Percentiles rank a stretch among this genome's conserved stretches.
Evolutionary conservation across 2,329 filamentous ascomycete genomes (phyloP).

Genomic region (Thermothelomyces thermophilus): DNA sequence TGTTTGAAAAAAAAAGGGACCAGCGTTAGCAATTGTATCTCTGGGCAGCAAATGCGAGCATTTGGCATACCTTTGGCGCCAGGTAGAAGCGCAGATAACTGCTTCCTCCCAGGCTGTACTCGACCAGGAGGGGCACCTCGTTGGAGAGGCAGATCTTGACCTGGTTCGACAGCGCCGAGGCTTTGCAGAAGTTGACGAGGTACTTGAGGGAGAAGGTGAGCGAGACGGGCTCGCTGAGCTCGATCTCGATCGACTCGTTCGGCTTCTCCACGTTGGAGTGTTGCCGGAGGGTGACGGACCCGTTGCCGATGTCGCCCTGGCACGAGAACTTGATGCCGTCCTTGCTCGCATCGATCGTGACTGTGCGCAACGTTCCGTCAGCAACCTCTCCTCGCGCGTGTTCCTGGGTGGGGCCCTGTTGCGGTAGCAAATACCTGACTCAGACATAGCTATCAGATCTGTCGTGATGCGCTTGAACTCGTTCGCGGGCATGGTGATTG

Average conservation of each 20-base stretch:
- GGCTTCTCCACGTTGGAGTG: conserved; percentile 88
- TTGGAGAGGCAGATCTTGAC: conserved; percentile 94
- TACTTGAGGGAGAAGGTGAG: conserved; percentile 99
- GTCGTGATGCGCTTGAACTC: conserved; percentile 96
- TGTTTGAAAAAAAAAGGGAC: conserved; percentile 18
- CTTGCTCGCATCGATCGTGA: conserved; percentile 92
- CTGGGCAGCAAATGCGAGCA: not conserved
- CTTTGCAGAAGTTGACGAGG: conserved; percentile 99
- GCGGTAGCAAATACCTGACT: conserved; percentile 65
- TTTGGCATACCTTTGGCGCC: conserved; percentile 72
- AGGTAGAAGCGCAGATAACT: conserved; percentile 96
- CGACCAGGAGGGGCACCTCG: conserved; percentile 92
- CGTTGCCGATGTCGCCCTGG: conserved; percentile 91
- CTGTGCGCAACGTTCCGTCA: conserved; percentile 38
- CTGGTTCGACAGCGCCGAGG: conserved; percentile 68
- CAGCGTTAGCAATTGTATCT: conserved; percentile 22
- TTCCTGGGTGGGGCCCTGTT: not conserved
- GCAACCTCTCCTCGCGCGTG: not conserved
- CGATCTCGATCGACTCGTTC: conserved; percentile 77
- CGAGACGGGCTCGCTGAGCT: conserved; percentile 83
- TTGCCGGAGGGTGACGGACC: conserved; percentile 83
- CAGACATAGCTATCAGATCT: conserved; percentile 85
- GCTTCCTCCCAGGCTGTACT: conserved; percentile 75
- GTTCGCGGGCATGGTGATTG: conserved; percentile 75
- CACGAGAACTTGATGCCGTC: conserved; percentile 95